Base-by-base conservation (phyloP, 1,284 basidiomycete species). In the Tilletia indica region DNA sequence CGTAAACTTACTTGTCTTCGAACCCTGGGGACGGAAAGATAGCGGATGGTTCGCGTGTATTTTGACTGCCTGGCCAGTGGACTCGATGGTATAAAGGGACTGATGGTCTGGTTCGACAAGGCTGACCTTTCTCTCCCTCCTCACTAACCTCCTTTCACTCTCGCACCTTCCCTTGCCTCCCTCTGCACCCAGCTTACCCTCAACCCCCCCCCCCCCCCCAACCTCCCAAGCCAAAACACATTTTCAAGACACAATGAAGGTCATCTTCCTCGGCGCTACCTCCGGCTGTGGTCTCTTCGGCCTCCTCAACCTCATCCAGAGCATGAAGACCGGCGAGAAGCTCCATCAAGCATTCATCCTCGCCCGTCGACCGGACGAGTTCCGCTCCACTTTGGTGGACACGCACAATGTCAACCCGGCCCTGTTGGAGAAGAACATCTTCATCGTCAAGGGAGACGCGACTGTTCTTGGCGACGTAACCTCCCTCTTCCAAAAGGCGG, bases 221-320 rank as follows among this genome's bases (percentile, higher is more conserved):
- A 31, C 25, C 25, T 31, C 25, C 25, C 25, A 31, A 31, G 25
- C 0, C 25, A 31, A 31, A 31, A 31, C 2, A 31, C 25, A 31
- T 31, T 2, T 31, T n/a, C n/a, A n/a, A 31, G 25, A 31, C 25
- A 31, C 25, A 31, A 58, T 58, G 56, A 21, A 34, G 34, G 56
- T 58, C 56, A 34, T 58, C 21, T 58, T 58, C 56, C 21, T 58
- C 34, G 56, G 56, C 21, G 56, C 56, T 12, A 58, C 56, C 16
- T n/a, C 56, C 16, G 56, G 56, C 34, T 58, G 56, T 25, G 21
- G 21, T 9, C 21, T 58, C 6, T 25, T 31, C 56, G 56, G 12
- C 56, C 56, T 58, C 11, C 56, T 58, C 56, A 58, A 58, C n/a
- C 19, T 54, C n/a, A 31, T 54, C 51, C 12, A 54, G n/a, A 31